Percentiles rank a stretch among this genome's conserved stretches.
These are phyloP conservation scores for Fusarium dimerum DNA, from an alignment of 2,329 filamentous ascomycete species.

Conservation along the genomic window DNA sequence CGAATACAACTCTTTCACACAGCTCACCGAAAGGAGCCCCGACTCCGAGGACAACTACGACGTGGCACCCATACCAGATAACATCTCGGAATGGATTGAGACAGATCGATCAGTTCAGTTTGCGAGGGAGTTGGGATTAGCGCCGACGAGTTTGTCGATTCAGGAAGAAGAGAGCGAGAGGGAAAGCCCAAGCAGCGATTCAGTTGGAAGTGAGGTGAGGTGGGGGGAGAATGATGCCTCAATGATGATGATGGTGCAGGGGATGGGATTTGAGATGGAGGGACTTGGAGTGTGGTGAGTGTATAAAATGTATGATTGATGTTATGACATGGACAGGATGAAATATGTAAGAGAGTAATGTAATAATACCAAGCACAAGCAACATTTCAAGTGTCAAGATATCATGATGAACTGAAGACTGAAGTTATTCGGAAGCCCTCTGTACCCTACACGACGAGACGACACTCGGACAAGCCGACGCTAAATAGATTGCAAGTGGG, in stretches of 20 bases:
- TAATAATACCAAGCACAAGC: no score
- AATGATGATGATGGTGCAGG: not conserved
- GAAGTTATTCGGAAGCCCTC: no score
- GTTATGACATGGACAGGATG: no score
- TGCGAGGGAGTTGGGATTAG: constrained; percentile 2
- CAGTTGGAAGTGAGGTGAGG: not conserved
- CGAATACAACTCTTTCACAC: not conserved
- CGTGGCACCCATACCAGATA: not conserved
- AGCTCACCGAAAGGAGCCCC: not conserved
- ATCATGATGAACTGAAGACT: no score
- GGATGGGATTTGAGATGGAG: not conserved
- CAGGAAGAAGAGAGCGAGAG: not conserved
- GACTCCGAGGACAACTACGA: not conserved
- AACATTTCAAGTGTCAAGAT: no score
- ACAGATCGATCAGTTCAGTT: constrained; percentile 2
- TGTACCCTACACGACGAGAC: no score
- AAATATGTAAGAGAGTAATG: no score
- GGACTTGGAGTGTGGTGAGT: not conserved
- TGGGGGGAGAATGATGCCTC: not conserved
- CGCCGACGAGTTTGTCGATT: not conserved
- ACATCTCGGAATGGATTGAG: constrained; percentile 2
- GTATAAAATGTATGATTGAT: no score
- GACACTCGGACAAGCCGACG: no score
- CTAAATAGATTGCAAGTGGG: no score
- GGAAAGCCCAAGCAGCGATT: not conserved